Conservation (phyloP, 2,329 filamentous ascomycete genomes). For the Cercospora sesami region DNA sequence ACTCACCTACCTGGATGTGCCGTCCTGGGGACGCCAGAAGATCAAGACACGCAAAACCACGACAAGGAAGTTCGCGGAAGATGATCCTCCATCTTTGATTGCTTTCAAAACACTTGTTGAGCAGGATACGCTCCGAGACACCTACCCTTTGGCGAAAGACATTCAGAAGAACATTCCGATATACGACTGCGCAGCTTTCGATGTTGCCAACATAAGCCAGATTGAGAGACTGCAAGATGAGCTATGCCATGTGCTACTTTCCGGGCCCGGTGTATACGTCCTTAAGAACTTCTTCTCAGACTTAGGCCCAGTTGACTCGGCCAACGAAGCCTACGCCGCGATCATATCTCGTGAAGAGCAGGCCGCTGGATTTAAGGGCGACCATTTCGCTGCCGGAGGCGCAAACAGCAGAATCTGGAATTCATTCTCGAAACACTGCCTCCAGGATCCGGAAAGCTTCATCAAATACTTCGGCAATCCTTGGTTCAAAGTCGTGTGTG, state of each 20-base stretch:
- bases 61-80: conserved; percentile 25
- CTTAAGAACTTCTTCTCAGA: conserved; percentile 55
- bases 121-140: conserved; percentile 24
- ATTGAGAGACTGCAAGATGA: conserved; percentile 56
- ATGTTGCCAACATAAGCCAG: conserved; percentile 37
- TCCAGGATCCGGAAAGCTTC: conserved; percentile 55
- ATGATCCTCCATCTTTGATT: conserved; percentile 26
- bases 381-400: conserved; percentile 60
- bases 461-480: conserved; percentile 61
- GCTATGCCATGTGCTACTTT: conserved; percentile 58
- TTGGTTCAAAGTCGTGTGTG: conserved; percentile 55
- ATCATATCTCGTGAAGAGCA: conserved; percentile 53
- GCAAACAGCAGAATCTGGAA: conserved; percentile 66
- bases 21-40: conserved; percentile 25
- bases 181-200: conserved; percentile 51
- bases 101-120: conserved; percentile 30
- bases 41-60: conserved; percentile 26
- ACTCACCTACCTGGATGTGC: conserved; percentile 30
- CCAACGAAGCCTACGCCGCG: conserved; percentile 50
- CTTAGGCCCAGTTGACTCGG: conserved; percentile 45
- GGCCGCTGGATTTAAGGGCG: conserved; percentile 48
- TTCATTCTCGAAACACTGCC: conserved; percentile 62
- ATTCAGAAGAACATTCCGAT: conserved; percentile 57
- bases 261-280: conserved; percentile 62
- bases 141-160: conserved; percentile 52